These are phyloP conservation scores for Delonix regia DNA, from an alignment of 306 rosid genomes.

Conservation along the genomic window DNA sequence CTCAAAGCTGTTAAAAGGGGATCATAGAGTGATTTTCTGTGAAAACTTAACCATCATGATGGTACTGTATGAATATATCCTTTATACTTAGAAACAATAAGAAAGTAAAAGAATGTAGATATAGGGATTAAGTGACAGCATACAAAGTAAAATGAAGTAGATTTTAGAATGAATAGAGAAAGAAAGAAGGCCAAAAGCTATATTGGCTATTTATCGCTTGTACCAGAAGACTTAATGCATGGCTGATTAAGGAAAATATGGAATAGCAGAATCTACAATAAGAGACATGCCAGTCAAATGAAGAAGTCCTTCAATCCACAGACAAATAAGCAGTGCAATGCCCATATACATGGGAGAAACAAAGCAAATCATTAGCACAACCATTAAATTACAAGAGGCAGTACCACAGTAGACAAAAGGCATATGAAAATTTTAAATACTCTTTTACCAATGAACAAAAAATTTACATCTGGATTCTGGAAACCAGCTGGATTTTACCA, in stretches of 20 bases:
- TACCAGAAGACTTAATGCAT: not conserved
- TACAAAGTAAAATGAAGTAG: not conserved
- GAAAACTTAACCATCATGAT: conserved; percentile 13
- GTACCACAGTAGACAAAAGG: not conserved
- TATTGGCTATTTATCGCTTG: not conserved
- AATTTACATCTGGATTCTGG: not conserved
- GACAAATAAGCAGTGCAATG: not conserved
- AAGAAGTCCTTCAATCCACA: not conserved
- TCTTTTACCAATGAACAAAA: not conserved
- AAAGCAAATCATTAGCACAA: conserved; percentile 18
- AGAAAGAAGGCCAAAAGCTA: conserved; percentile 12
- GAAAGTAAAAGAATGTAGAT: not conserved
- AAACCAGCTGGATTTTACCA: not conserved
- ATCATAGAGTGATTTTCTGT: not conserved
- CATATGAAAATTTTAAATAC: not conserved
- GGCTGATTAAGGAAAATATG: not conserved
- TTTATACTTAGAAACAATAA: conserved; percentile 1
- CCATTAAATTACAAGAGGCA: not conserved
- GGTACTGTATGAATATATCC: not conserved
- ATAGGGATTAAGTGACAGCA: not conserved
- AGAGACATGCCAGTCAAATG: not conserved
- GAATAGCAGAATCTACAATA: conserved; percentile 7
- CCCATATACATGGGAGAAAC: not conserved
- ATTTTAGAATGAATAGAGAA: not conserved
- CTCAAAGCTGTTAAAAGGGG: not conserved